Conservation (phyloP, 129 eudicot species). For the Erigeron canadensis region DNA sequence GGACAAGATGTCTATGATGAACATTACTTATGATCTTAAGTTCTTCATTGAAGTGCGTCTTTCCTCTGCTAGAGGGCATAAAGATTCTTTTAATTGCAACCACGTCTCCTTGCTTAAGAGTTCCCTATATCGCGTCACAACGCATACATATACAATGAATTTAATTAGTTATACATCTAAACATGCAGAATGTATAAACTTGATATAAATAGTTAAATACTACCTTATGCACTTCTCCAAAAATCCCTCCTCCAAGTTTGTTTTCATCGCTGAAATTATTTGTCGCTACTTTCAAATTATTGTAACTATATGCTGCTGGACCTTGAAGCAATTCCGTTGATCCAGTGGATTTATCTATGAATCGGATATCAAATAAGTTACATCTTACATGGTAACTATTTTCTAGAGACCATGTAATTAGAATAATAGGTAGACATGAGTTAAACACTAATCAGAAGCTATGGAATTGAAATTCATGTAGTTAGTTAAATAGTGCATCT, state of each 20-base stretch:
- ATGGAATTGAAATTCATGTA: background rate
- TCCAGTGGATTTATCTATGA: constrained; percentile 43
- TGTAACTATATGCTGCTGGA: constrained; percentile 53
- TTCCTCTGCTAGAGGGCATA: constrained; percentile 44
- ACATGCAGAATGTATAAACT: background rate
- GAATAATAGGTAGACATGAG: background rate
- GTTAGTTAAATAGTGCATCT: background rate
- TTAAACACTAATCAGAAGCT: background rate
- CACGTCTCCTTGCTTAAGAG: constrained; percentile 49
- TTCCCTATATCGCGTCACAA: constrained; percentile 38
- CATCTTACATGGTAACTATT: background rate
- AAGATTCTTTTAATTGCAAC: constrained; percentile 61
- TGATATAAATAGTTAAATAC: background rate
- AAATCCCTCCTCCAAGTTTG: constrained; percentile 74
- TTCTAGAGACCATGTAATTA: background rate
- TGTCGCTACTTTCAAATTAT: constrained; percentile 57
- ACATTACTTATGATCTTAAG: constrained; percentile 70
- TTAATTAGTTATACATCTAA: background rate
- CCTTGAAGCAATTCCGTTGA: constrained; percentile 64
- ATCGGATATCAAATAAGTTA: constrained; percentile 16
- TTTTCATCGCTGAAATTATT: constrained; percentile 52
- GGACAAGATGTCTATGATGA: constrained; percentile 69
- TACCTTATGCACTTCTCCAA: constrained; percentile 80
- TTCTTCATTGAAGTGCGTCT: constrained; percentile 45
- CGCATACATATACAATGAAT: background rate